A percentile compares a stretch with the other conserved stretches of the same genome.
These are phyloP conservation scores for Cyclotella cryptica DNA, from an alignment of 108 stramenopile species.

Conservation along the genomic window DNA sequence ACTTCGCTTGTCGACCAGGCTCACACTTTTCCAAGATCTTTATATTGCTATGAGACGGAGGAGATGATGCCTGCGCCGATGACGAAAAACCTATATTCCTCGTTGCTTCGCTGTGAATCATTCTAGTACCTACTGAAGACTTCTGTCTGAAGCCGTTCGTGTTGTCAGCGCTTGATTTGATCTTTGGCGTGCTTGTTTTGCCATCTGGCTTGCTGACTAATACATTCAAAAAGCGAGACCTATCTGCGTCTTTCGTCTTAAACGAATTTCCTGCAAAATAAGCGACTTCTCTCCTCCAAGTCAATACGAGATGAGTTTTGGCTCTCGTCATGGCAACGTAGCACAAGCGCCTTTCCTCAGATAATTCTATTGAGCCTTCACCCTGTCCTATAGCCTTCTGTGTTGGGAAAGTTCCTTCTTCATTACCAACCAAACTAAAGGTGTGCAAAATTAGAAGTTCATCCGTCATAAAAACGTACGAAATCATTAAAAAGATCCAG, in stretches of 20 bases:
- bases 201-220: conserved; percentile 47
- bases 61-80: background rate
- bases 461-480: background rate
- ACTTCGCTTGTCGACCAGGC: conserved; percentile 12
- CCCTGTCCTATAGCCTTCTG: conserved; percentile 57
- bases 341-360: conserved; percentile 89
- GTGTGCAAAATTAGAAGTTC: background rate
- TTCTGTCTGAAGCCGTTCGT: background rate
- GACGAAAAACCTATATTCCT: background rate
- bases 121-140: conserved; percentile 9
- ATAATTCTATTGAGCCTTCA: conserved; percentile 72
- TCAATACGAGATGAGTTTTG: conserved; percentile 80
- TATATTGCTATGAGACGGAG: background rate
- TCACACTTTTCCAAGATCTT: conserved; percentile 42
- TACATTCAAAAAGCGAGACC: conserved; percentile 74
- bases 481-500: background rate
- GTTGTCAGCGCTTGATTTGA: background rate
- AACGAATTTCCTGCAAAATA: conserved; percentile 54
- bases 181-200: conserved; percentile 1
- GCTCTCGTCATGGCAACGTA: conserved; percentile 96
- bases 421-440: conserved; percentile 71
- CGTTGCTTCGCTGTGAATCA: background rate
- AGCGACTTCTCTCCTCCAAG: conserved; percentile 78
- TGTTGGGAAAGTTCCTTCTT: conserved; percentile 88
- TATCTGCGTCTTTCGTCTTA: conserved; percentile 50